Evolutionary conservation across 208 protist species (phyloP), one percentile per base, ranked within the genome.

Genomic region (Leishmania arabica): DNA sequence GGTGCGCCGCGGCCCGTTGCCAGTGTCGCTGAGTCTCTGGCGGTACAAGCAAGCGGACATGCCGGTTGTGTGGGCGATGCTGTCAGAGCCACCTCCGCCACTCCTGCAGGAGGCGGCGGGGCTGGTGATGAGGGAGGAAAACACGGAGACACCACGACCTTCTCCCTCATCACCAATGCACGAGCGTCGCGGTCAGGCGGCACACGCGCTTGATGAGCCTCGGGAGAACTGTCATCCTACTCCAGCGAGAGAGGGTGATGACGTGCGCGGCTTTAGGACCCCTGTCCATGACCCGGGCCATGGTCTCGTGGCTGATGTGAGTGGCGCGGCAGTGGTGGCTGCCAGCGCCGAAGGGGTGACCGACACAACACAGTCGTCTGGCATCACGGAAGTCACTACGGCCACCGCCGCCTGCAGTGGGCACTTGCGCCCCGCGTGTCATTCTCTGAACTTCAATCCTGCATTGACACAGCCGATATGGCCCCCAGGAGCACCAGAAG

Each of bases 21-120:
- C 84, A 9, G 77, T 93, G 34, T 90, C 90, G 37, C 69, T 93
- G 77, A 88, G 75, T 62, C 72, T 93, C 8, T 56, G 83, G 70
- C 60, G 84, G 68, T 93, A 90, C 76, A 62, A 58, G 27, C 58
- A 84, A 45, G 71, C 79, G 0, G 83, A 93, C 60, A 58, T 90
- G 21, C 66, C 79, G 60, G 68, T 73, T 40, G 31, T 93, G 70
- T 82, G 77, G 78, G 15, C 49, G 51, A 51, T 70, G 56, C 69
- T 79, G 73, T 45, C 42, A 65, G 51, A 24, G 49, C 1, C 47
- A 15, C 66, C 53, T 9, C 64, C 31, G 42, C 56, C 60, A 17
- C 51, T 69, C 19, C 37, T 37, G 37, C 51, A 17, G 53, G 31
- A 45, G 47, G 6, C 13, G n/a, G 70, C 42, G 45, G 70, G 42